These are phyloP conservation scores for Alternaria atra DNA, from an alignment of 2,329 filamentous ascomycete genomes.

Conservation along the genomic window DNA sequence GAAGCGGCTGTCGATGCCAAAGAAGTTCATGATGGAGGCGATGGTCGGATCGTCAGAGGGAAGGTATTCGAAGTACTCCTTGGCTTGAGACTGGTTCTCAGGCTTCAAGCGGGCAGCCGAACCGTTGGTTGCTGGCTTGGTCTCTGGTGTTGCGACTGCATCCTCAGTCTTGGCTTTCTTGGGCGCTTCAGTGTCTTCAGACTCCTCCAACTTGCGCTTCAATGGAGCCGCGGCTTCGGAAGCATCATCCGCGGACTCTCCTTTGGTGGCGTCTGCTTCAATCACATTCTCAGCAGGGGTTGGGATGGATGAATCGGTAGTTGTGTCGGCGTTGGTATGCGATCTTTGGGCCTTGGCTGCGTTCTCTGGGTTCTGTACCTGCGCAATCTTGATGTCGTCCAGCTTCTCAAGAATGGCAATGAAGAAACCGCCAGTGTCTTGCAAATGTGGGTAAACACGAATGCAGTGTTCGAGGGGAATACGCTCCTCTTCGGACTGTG, in stretches of 20 bases:
- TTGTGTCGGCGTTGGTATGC: slow-evolving; percentile 27
- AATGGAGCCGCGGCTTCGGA: slow-evolving; percentile 24
- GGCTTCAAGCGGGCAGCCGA: slow-evolving; percentile 50
- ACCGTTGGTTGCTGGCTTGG: slow-evolving; percentile 26
- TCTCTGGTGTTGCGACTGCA: slow-evolving; percentile 8
- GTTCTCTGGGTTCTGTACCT: slow-evolving; percentile 39
- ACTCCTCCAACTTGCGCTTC: slow-evolving; percentile 55
- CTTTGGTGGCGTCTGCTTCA: slow-evolving; percentile 33
- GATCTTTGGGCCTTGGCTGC: slow-evolving; percentile 35
- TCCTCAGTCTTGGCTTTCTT: slow-evolving; percentile 49
- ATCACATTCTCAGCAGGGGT: slow-evolving; percentile 39
- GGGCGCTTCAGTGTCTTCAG: slow-evolving; percentile 33
- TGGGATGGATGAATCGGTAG: slow-evolving; percentile 28
- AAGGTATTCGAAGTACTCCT: slow-evolving; percentile 96
- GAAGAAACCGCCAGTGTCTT: slow-evolving; percentile 98
- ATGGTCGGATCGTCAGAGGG: slow-evolving; percentile 78
- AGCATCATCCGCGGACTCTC: slow-evolving; percentile 18
- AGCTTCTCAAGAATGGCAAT: slow-evolving; percentile 95
- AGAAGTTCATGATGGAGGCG: slow-evolving; percentile 80
- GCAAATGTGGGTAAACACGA: slow-evolving; percentile 91
- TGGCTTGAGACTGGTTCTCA: slow-evolving; percentile 62
- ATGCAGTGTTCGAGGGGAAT: slow-evolving; percentile 90
- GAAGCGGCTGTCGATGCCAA: slow-evolving; percentile 83
- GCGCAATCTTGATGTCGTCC: slow-evolving; percentile 64
- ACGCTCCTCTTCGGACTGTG: slow-evolving; percentile 61